These are phyloP conservation scores for Aureobasidium melanogenum DNA, from an alignment of 2,329 filamentous ascomycete genomes.

Conservation along the genomic window DNA sequence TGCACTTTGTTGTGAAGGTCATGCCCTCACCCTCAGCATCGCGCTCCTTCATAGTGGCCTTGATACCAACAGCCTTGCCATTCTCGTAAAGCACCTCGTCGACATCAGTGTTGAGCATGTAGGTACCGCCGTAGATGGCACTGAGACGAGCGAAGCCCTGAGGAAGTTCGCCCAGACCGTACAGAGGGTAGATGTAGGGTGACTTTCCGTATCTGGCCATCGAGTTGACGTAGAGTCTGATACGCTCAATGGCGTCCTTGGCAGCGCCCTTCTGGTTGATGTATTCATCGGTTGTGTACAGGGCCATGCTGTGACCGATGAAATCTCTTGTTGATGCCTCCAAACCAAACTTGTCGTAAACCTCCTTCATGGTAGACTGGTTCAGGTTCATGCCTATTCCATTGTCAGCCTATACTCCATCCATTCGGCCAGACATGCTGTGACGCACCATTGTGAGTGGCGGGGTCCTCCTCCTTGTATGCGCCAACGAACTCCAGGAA, in stretches of 20 bases:
- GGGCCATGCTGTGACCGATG: slow-evolving; percentile 95
- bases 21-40: slow-evolving; percentile 66
- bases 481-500: slow-evolving; percentile 93
- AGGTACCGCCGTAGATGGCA: slow-evolving; percentile 96
- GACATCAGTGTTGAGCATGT: slow-evolving; percentile 96
- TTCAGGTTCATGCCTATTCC: slow-evolving; percentile 64
- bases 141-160: slow-evolving; percentile 96
- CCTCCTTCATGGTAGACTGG: slow-evolving; percentile 86
- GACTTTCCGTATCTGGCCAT: slow-evolving; percentile 97
- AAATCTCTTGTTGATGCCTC: slow-evolving; percentile 88
- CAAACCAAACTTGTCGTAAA: slow-evolving; percentile 95
- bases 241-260: slow-evolving; percentile 80
- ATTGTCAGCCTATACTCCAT: slow-evolving; percentile 13
- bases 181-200: slow-evolving; percentile 98
- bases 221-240: slow-evolving; percentile 93
- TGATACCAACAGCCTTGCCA: slow-evolving; percentile 86
- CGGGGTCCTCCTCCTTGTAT: slow-evolving; percentile 72
- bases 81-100: slow-evolving; percentile 82
- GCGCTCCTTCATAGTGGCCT: slow-evolving; percentile 88
- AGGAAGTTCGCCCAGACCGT: slow-evolving; percentile 92
- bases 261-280: slow-evolving; percentile 64
- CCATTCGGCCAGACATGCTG: neutral
- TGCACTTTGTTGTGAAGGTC: slow-evolving; percentile 93
- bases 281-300: slow-evolving; percentile 87
- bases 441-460: slow-evolving; percentile 73